Evolutionary conservation across 305 asterid genomes (phyloP), one percentile per base, ranked within the genome.

Genomic region (Plantago coronopus): DNA sequence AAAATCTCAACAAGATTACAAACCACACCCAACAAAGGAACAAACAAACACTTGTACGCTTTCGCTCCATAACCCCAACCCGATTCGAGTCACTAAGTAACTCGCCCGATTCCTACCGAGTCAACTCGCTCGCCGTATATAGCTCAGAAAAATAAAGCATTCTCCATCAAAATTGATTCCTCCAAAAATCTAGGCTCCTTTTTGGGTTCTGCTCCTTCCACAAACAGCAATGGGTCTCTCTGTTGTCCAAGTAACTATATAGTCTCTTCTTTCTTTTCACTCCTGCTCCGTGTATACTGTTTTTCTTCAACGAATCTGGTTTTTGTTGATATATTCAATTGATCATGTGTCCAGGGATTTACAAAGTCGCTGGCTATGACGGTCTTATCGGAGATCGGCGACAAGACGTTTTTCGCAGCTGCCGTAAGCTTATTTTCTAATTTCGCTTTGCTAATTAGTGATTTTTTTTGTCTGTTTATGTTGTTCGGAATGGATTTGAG

Each of bases 361-460:
- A 79, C 95, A 20, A 90, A 90, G 89, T 91, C 98, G 48, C 74
- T 91, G 71, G 94, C 91, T 62, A 91, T 91, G 98, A 91, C 96
- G 20, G 85, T 91, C 63, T 72, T 91, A 16, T 88, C 98, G 17
- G 98, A 91, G 86, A 91, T 91, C 73, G 98, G 98, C 19, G 98
- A 91, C 76, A 91, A 91, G 77, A 91, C 98, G 5, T 91, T 91
- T 69, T 88, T 91, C 48, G 98, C 98, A 58, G 97, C 97, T 63
- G 96, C 97, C 67, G 97, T 91, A 74, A 77, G 88, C 50, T 40
- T 72, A n/a, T 0, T 45, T 7, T 59, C n/a, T 38, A 0, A 42
- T 17, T 58, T 34, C 9, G 40, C 8, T 34, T 34, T 34, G 40
- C 40, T 7, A 7, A 31, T 38, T 38, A 5, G 45, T 29, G 48